These are phyloP conservation scores for Pseudozyma tsukubaensis DNA, from an alignment of 1,284 basidiomycete species.

Conservation along the genomic window DNA sequence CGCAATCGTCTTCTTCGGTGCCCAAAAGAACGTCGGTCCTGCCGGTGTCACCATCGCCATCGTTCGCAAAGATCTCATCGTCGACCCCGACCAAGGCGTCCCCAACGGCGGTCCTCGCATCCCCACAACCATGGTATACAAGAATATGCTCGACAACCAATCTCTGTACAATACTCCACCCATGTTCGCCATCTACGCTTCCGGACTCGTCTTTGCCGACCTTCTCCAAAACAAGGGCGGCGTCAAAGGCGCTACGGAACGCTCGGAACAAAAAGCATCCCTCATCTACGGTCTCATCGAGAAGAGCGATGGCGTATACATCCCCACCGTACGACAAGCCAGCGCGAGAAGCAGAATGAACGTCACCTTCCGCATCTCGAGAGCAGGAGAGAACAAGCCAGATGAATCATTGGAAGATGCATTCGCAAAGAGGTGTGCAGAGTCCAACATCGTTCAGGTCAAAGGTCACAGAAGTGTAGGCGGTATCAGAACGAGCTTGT, in stretches of 20 bases:
- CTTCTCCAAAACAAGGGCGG: constrained; percentile 76
- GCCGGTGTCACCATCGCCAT: constrained; percentile 93
- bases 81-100: constrained; percentile 60
- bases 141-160: constrained; percentile 80
- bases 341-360: constrained; percentile 66
- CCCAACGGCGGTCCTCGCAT: constrained; percentile 74
- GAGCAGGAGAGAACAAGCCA: constrained; percentile 40
- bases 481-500: constrained; percentile 87
- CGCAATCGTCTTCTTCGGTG: constrained; percentile 94
- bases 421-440: constrained; percentile 57
- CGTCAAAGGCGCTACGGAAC: constrained; percentile 71
- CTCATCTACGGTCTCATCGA: constrained; percentile 62
- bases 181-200: constrained; percentile 90
- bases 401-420: constrained; percentile 57
- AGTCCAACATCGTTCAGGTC: constrained; percentile 60
- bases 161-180: constrained; percentile 96
- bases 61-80: constrained; percentile 84
- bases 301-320: constrained; percentile 46
- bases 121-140: constrained; percentile 85
- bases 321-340: constrained; percentile 57
- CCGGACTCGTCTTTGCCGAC: constrained; percentile 84
- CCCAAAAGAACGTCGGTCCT: constrained; percentile 99
- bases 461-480: constrained; percentile 61
- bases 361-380: constrained; percentile 64
- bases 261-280: constrained; percentile 44